Conservation (phyloP, 345 rosid genomes). For the Citrus australasica region DNA sequence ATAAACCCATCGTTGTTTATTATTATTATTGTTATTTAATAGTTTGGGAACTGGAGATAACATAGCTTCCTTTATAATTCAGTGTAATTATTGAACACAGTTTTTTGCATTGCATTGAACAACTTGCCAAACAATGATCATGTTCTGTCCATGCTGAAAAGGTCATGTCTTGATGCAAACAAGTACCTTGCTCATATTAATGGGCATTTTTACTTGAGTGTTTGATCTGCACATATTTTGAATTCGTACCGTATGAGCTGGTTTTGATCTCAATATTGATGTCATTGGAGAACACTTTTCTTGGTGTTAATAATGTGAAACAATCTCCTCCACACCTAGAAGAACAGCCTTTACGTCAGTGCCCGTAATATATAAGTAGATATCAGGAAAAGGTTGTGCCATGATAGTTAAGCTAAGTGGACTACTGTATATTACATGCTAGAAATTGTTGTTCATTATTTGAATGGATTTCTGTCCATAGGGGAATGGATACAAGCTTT, state of each 20-base stretch:
- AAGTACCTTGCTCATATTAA: slow-evolving; percentile 18
- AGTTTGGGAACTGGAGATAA: slow-evolving; percentile 22
- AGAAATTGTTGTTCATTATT: slow-evolving; percentile 19
- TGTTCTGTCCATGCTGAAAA: slow-evolving; percentile 20
- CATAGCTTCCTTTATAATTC: slow-evolving; percentile 19
- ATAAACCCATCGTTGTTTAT: neutral
- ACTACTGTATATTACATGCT: slow-evolving; percentile 18
- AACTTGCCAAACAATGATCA: slow-evolving; percentile 13
- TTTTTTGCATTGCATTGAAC: slow-evolving; percentile 18
- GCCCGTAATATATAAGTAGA: slow-evolving; percentile 22
- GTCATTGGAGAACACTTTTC: slow-evolving; percentile 14
- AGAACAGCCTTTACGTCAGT: slow-evolving; percentile 17
- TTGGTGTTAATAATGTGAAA: slow-evolving; percentile 24
- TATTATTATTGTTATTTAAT: neutral
- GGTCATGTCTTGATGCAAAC: slow-evolving; percentile 15
- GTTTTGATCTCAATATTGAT: slow-evolving; percentile 17
- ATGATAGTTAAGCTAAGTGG: slow-evolving; percentile 24
- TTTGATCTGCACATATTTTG: slow-evolving; percentile 19
- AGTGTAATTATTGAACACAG: slow-evolving; percentile 29
- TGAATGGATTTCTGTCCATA: slow-evolving; percentile 19
- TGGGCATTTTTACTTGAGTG: slow-evolving; percentile 13
- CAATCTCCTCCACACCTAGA: slow-evolving; percentile 10
- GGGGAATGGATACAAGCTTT: slow-evolving; percentile 22
- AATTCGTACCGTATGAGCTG: slow-evolving; percentile 21
- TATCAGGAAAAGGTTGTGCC: slow-evolving; percentile 18